Percentiles rank a stretch among this genome's conserved stretches.
These are phyloP conservation scores for Botrytis cinerea DNA, from an alignment of 2,329 filamentous ascomycete genomes.

Conservation along the genomic window DNA sequence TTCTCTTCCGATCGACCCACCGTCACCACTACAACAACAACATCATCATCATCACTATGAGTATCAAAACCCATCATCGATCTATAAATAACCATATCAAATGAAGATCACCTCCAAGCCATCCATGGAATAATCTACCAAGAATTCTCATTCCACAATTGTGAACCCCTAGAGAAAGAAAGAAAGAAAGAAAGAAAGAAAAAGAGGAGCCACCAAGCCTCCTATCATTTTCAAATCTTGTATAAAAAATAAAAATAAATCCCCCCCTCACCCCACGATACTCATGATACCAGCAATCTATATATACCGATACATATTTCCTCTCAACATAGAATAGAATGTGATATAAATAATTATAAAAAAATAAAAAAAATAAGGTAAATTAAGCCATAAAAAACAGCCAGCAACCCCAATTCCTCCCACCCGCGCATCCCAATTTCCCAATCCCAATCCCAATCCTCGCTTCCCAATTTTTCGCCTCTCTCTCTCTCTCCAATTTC, in stretches of 20 bases:
- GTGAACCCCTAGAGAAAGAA: background rate
- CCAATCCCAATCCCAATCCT: background rate
- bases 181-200: background rate
- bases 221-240: background rate
- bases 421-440: background rate
- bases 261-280: background rate
- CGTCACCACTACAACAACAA: background rate
- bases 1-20: background rate
- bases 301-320: no score
- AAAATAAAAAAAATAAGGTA: no score
- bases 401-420: background rate
- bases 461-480: background rate
- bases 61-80: background rate
- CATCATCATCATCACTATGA: background rate
- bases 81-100: constrained; percentile 1
- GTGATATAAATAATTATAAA: no score
- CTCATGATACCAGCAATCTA: background rate
- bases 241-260: background rate
- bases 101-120: background rate
- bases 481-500: background rate
- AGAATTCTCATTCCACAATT: background rate
- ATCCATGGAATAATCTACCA: background rate
- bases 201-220: background rate
- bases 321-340: no score
- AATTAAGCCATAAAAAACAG: no score